Evolutionary conservation across 177 flowering plant genomes (phyloP).

Genomic region (Vitis hybrid): DNA sequence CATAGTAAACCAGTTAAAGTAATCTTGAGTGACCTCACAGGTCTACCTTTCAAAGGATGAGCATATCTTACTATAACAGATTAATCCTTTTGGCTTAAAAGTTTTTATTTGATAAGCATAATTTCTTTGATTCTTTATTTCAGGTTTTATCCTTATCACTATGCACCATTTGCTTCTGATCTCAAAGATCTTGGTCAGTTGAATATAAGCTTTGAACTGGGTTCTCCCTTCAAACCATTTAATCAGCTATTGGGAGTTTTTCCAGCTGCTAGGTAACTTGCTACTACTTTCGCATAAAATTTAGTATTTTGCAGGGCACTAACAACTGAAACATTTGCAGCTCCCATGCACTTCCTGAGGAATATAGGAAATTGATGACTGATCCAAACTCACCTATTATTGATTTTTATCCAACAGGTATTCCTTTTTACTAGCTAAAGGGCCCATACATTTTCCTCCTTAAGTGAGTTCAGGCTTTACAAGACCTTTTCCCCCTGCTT

Average conservation of each 20-base stretch:
- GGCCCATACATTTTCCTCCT: neutral
- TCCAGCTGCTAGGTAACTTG: constrained; percentile 91
- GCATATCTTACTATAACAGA: no score
- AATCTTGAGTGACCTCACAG: no score
- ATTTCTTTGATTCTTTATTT: constrained; percentile 3
- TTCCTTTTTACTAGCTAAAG: constrained; percentile 5
- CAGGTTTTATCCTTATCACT: constrained; percentile 99
- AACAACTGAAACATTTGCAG: constrained; percentile 44
- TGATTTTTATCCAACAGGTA: constrained; percentile 97
- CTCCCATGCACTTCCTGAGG: constrained; percentile 90
- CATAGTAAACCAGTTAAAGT: no score
- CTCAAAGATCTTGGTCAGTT: constrained; percentile 74
- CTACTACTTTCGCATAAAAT: neutral
- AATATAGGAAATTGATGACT: constrained; percentile 80
- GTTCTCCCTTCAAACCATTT: constrained; percentile 95
- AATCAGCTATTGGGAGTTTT: constrained; percentile 94
- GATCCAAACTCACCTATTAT: constrained; percentile 90
- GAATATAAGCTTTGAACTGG: constrained; percentile 73
- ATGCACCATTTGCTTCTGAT: constrained; percentile 99
- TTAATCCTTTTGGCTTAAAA: no score
- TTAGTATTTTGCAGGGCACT: constrained; percentile 4
- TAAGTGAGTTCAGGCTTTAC: neutral
- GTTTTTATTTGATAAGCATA: neutral
- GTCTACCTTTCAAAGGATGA: no score
- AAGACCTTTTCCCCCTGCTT: neutral